Percentiles rank a stretch among this genome's conserved stretches.
Evolutionary conservation across 2,329 filamentous ascomycete species (phyloP).

Genomic region (Aureobasidium sp.): DNA sequence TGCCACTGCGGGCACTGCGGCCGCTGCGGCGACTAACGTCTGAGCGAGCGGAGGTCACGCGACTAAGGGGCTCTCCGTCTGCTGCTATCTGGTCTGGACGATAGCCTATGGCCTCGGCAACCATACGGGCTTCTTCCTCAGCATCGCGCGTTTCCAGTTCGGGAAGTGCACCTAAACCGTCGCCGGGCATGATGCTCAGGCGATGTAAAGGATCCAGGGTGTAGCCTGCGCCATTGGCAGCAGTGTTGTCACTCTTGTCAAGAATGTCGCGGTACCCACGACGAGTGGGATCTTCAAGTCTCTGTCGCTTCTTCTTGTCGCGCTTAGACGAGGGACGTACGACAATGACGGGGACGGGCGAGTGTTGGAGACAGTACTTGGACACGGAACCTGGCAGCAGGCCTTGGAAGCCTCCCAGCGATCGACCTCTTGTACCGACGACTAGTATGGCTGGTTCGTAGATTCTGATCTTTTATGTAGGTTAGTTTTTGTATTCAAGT

Average conservation of each 20-base stretch:
- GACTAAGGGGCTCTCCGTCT: slow-evolving; percentile 20
- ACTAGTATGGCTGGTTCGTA: slow-evolving; percentile 88
- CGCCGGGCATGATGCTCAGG: slow-evolving; percentile 33
- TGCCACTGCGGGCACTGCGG: slow-evolving; percentile 41
- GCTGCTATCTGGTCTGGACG: slow-evolving; percentile 14
- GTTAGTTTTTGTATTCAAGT: not conserved
- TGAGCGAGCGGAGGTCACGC: slow-evolving; percentile 20
- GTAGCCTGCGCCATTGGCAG: slow-evolving; percentile 38
- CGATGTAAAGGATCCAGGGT: slow-evolving; percentile 44
- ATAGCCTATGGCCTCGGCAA: slow-evolving; percentile 32
- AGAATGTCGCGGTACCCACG: slow-evolving; percentile 73
- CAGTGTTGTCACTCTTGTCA: slow-evolving; percentile 44
- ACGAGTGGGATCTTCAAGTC: slow-evolving; percentile 64
- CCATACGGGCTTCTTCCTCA: slow-evolving; percentile 29
- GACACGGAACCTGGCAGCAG: slow-evolving; percentile 82
- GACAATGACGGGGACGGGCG: slow-evolving; percentile 85
- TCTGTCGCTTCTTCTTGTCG: slow-evolving; percentile 81
- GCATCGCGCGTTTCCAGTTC: slow-evolving; percentile 19
- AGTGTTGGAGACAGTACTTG: slow-evolving; percentile 91
- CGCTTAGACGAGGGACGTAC: slow-evolving; percentile 81
- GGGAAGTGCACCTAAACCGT: slow-evolving; percentile 27
- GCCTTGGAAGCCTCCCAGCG: slow-evolving; percentile 76
- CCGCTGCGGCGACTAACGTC: slow-evolving; percentile 21
- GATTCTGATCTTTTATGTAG: slow-evolving; percentile 63
- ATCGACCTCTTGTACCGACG: slow-evolving; percentile 79